Evolutionary conservation across 352 stramenopile species (phyloP), one percentile per base, ranked within the genome.

Genomic region (Phytophthora crassamura): DNA sequence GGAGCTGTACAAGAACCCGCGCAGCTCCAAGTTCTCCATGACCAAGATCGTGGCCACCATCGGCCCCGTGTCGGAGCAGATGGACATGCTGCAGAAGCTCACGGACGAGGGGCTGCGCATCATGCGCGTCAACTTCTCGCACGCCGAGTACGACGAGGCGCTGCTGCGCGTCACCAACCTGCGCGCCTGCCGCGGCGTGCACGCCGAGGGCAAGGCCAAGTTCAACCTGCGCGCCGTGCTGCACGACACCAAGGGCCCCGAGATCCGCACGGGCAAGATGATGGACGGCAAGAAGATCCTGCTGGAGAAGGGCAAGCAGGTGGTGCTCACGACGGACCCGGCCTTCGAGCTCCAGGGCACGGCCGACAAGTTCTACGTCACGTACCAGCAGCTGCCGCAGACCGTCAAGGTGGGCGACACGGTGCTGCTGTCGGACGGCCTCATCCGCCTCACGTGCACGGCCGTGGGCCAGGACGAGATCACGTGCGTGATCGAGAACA

Each of bases 41-140:
- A 94, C 88, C 54, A 95, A 95, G 81, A 98, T 98, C 67, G 91
- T 98, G 33, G 96, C 81, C 62, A 99, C 95, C 20, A 89, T 99
- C 43, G 95, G 95, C 11, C 95, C 95, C 16, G 82, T 88, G 47
- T 95, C 88, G 9, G 84, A 95, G 64, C 72, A 77, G 45, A 50
- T 78, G 1, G 78, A 89, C 42, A 95, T 91, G 76, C 77, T 82
- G 48, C 86, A 97, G 67, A 77, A 86, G 47, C 76, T 98, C 32
- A 83, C 94, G 62, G 59, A 88, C 58, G 86, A 96, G 49, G 95
- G 95, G 0, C 80, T 98, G 70, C 84, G 91, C 66, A 95, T 98
- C 59, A 96, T 97, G 72, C 86, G 95, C 67, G 90, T 98, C 53
- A 98, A 98, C 83, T 98, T 98, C 64, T 98, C 90, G n/a, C 95